These are phyloP conservation scores for Penicillium soppii DNA, from an alignment of 495 filamentous ascomycete species.

Conservation along the genomic window DNA sequence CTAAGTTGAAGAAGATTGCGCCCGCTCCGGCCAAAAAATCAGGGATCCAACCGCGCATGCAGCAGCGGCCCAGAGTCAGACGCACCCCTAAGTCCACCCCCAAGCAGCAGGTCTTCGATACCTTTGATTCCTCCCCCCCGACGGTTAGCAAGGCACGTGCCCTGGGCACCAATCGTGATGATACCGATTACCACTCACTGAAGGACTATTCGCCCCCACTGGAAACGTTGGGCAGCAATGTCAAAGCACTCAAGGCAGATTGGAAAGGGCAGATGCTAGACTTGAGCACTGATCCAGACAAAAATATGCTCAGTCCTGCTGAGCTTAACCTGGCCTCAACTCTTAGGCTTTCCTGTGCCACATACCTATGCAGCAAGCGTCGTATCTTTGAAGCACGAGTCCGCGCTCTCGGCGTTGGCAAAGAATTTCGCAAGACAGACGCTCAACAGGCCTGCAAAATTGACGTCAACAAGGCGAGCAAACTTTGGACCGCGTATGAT, in stretches of 20 bases:
- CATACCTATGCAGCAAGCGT: constrained; percentile 93
- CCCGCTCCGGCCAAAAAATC: constrained; percentile 41
- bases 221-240: constrained; percentile 61
- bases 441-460: constrained; percentile 97
- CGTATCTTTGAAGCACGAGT: constrained; percentile 82
- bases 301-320: constrained; percentile 71
- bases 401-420: constrained; percentile 64
- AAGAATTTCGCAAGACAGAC: constrained; percentile 97
- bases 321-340: constrained; percentile 77
- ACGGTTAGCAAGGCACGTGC: constrained; percentile 42
- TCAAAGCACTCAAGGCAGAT: constrained; percentile 73
- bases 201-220: constrained; percentile 75
- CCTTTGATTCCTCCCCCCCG: constrained; percentile 37
- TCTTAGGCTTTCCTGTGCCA: constrained; percentile 82
- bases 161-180: constrained; percentile 67
- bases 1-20: constrained; percentile 47
- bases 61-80: constrained; percentile 42
- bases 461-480: constrained; percentile 97
- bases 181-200: constrained; percentile 80
- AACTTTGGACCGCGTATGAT: constrained; percentile 90
- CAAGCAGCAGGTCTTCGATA: constrained; percentile 45
- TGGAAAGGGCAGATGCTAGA: constrained; percentile 85
- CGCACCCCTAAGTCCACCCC: constrained; percentile 48
- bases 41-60: constrained; percentile 29
- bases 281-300: constrained; percentile 75